Evolutionary conservation across 257 asterid genomes (phyloP), one percentile per base, ranked within the genome.

Genomic region (Nicotiana otophora): DNA sequence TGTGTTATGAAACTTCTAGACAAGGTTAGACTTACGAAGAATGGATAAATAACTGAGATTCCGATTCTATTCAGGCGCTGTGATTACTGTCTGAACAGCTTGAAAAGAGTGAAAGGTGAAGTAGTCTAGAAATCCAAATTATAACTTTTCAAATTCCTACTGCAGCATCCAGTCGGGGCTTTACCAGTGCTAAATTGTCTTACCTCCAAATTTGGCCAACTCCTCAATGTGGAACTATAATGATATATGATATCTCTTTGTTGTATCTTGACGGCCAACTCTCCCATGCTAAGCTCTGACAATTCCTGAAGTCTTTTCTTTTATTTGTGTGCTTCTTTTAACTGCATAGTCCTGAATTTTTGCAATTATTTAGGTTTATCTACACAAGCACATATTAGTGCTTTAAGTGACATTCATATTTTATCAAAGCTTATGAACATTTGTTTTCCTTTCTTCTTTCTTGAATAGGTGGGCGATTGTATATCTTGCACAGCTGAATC

Each of bases 401-500:
- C 26, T 67, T 78, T 39, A 5, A 53, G 68, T 70, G 58, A 20
- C 28, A 42, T 48, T 26, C 64, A 48, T 23, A 46, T 36, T 39
- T 28, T 30, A 30, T 53, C 58, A 80, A 54, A 77, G 82, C 63
- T 9, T 82, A 51, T 75, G 63, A 51, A 15, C 3, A 48, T 23
- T 74, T 51, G 63, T 57, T 79, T 54, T 46, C 1, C 19, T 83
- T 83, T 77, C 39, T 34, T 67, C 78, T 55, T 33, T 66, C 48
- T 85, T 72, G 58, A 78, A 77, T 54, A 94, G 97, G 98, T 94
- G 98, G 97, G 97, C 97, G 33, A 94, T 94, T 63, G 98, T 94
- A 76, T 94, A 93, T 89, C 81, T 94, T 84, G 91, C 98, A 68
- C 98, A 94, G 90, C 88, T 94, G 98, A 94, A 93, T 5, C 98